Base-by-base conservation (phyloP, 2,329 filamentous ascomycete species). In the Fusarium sp. region DNA sequence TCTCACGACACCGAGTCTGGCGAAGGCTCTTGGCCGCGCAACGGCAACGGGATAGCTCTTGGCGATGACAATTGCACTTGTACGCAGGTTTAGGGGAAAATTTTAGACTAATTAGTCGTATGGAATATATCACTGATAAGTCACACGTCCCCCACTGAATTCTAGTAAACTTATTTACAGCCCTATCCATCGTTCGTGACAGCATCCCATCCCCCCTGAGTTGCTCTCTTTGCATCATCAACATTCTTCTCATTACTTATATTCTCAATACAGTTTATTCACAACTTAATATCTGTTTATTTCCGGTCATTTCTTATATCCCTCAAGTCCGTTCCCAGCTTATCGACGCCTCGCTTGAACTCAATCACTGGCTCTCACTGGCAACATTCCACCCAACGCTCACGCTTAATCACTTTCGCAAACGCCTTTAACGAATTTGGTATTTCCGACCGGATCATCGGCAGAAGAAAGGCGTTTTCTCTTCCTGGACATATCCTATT, bases 1-100 rank as follows among this genome's bases (percentile, higher is more conserved):
- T 68, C 61, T 49, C 54, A 50, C 65, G 65, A 68, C 61, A 63
- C 56, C 42, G 19, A 51, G 38, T 28, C 43, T 61, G 24, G 30
- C 43, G 24, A 39, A 34, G 52, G 58, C 21, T 40, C 65, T 68
- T 68, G 65, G 65, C 65, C 36, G 38, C 50, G 65, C 54, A 68
- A 65, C 56, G 42, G 38, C 14, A 45, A 24, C 12, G 54, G 36
- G 36, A 56, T 54, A 44, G 59, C 45, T 63, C 64, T 67, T 67
- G 64, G 64, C 61, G 23, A 47, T 30, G 30, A 44, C 36, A 28
- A 24, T 59, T 59, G 24, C 36, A 36, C 40, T 39, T n/a, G 36
- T 24, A 47, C n/a, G 21, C 46, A 49, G 61, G 36, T 32, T 55
- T 21, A 64, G 28, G 52, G 52, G 21, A 23, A 51, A 20, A 17